phyloP scores from a whole-genome alignment of 805 yeast genomes.

The Hanseniaspora jakobsenii region DNA sequence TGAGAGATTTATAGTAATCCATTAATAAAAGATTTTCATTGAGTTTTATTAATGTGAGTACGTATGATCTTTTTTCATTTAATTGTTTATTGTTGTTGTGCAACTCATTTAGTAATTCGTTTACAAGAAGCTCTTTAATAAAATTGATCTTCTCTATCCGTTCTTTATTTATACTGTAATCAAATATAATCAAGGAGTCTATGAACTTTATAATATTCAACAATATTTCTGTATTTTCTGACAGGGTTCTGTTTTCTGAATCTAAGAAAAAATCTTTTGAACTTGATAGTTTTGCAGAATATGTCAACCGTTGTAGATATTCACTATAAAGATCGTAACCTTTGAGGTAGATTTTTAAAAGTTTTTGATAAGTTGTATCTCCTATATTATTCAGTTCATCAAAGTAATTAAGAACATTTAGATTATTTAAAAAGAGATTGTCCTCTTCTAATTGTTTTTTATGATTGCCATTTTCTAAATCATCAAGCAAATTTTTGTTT shows the following conservation, averaged over 20 bases:
- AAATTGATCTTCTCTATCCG: slow-evolving; percentile 21
- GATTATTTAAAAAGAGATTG: background rate
- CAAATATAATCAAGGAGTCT: slow-evolving; percentile 1
- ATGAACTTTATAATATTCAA: slow-evolving; percentile 2
- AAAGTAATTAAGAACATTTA: background rate
- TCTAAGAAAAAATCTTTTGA: background rate
- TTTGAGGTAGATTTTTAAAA: background rate
- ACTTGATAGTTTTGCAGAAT: background rate
- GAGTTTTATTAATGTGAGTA: slow-evolving; percentile 28
- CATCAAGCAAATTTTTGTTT: background rate
- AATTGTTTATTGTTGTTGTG: slow-evolving; percentile 43
- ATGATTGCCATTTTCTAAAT: background rate
- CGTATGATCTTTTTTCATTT: slow-evolving; percentile 32
- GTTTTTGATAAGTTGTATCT: slow-evolving; percentile 2
- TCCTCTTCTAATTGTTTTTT: background rate
- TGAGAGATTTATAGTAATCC: slow-evolving; percentile 33
- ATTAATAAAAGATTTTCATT: slow-evolving; percentile 31
- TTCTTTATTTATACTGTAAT: slow-evolving; percentile 16
- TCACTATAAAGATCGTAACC: background rate
- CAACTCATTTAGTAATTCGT: slow-evolving; percentile 56
- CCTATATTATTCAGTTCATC: background rate
- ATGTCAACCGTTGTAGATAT: background rate
- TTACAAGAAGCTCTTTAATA: slow-evolving; percentile 50
- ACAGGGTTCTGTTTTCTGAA: background rate
- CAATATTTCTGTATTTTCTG: slow-evolving; percentile 1